Base-by-base conservation (phyloP, 768 basidiomycete species). In the Tricholoma bakamatsutake region DNA sequence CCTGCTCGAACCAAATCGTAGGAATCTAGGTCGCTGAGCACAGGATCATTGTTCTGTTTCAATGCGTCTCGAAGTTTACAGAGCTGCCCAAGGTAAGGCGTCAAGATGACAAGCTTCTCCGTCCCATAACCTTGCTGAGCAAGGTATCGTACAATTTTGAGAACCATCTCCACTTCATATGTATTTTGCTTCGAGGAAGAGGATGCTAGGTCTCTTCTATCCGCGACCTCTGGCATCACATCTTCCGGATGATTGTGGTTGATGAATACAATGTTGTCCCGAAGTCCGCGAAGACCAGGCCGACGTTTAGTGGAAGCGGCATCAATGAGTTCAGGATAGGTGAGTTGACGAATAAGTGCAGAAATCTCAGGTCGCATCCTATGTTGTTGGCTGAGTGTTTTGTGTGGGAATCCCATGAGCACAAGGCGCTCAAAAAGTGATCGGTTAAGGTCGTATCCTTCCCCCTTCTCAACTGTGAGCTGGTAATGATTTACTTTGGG, bases 321-420 rank as follows among this genome's bases (percentile, higher is more conserved):
- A 56, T 88, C 87, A 1, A 70, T 61, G 10, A 88, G 79, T 13
- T 81, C 81, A 0, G 83, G 83, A 59, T 89, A 88, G 0, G 85
- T 88, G 13, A 88, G 72, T 7, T 71, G 62, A 12, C 87, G 78
- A 33, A 88, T 76, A 21, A 87, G 70, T 0, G 74, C 61, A 5
- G 87, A 85, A 11, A 88, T 88, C 58, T 88, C 85, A 0, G 87
- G 87, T 7, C 87, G 76, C 87, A 88, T 88, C 11, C 87, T 80
- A 62, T 88, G 87, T 57, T 88, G 87, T 43, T 76, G 62, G 0
- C 60, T 64, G 15, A 88, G 77, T 0, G 76, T 81, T 47, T 68
- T 60, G 62, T 88, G 86, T 0, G 87, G 87, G 61, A 82, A 88
- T 0, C 77, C 80, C 56, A 76, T 76, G 9, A 80, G 65, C 17